Base-by-base conservation (phyloP, 495 filamentous ascomycete genomes). In the Podospora bellae-mahoneyi region DNA sequence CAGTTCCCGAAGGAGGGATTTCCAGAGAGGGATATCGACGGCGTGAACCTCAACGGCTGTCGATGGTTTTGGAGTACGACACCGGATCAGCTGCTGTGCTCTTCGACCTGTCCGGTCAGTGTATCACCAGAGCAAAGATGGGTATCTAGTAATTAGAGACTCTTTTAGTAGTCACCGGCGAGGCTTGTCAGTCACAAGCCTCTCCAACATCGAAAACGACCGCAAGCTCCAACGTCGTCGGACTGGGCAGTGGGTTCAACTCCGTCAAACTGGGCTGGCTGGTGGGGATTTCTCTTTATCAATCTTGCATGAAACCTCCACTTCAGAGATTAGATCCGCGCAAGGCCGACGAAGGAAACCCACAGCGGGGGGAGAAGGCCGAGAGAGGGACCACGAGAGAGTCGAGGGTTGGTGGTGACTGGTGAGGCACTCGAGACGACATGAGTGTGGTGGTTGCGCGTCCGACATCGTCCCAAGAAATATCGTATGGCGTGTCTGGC, bases 251-350 rank as follows among this genome's bases (percentile, higher is more conserved):
- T 20, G 55, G 55, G 55, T 58, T 58, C 55, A 58, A 58, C 23
- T 26, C 55, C n/a, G n/a, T 58, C 55, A 20, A 19, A 58, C 23
- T 68, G 32, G 27, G 16, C 32, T 54, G 9, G 9, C 30, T 59
- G 39, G 64, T 69, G 64, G 68, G 59, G 60, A 32, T 19, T 26
- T 26, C 26, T 66, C 30, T 65, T 70, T 67, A 67, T 71, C 69
- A 62, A 68, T 65, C 62, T 65, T 53, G 65, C 62, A 68, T 61
- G 27, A 61, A 60, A 34, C n/a, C 44, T 62, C 60, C 64, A 62
- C 57, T 34, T 0, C 5, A 68, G 27, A 67, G 66, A 71, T 71
- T 71, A 71, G 69, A 71, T 71, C 62, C 64, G 57, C 60, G 20
- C 19, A 48, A 9, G 39, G 39, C 13, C 39, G 13, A 16, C 39